phyloP scores from a whole-genome alignment of 495 filamentous ascomycete species.

The Hypoxylon rickii region DNA sequence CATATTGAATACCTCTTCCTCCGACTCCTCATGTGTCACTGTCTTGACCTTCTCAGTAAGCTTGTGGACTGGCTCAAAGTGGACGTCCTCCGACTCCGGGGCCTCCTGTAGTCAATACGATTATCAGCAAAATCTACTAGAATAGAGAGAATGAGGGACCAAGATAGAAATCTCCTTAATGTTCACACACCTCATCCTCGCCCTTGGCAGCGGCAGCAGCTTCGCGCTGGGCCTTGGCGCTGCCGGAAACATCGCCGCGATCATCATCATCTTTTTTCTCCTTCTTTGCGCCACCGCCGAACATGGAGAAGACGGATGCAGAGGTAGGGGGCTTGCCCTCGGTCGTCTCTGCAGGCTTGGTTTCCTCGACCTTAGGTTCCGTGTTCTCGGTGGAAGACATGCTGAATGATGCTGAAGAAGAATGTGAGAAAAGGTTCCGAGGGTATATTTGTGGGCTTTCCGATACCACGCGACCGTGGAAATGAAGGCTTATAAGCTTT shows the following conservation, averaged over 20 bases:
- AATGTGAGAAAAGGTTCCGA: conserved; percentile 23
- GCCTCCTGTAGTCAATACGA: conserved; percentile 58
- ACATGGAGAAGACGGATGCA: conserved; percentile 87
- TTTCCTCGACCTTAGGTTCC: conserved; percentile 44
- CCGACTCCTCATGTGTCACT: conserved; percentile 97
- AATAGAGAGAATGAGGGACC: background rate
- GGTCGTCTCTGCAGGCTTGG: conserved; percentile 41
- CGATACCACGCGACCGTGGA: too few relatives aligned
- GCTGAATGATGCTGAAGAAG: conserved; percentile 26
- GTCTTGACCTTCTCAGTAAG: conserved; percentile 94
- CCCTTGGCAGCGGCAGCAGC: conserved; percentile 59
- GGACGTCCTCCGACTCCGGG: conserved; percentile 84
- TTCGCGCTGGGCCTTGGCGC: conserved; percentile 82
- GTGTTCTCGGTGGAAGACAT: conserved; percentile 52
- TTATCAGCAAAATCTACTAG: conserved; percentile 10
- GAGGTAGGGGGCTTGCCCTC: conserved; percentile 47
- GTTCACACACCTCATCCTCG: conserved; percentile 44
- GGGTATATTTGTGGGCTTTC: too few relatives aligned
- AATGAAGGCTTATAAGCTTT: too few relatives aligned
- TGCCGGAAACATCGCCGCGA: conserved; percentile 79
- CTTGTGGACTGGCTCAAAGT: conserved; percentile 95
- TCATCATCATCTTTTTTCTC: conserved; percentile 76
- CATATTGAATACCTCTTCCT: conserved; percentile 99
- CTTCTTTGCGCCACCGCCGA: conserved; percentile 89
- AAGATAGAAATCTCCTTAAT: background rate